Base-by-base conservation (phyloP, 768 basidiomycete genomes). In the Tulasnella sp. region DNA sequence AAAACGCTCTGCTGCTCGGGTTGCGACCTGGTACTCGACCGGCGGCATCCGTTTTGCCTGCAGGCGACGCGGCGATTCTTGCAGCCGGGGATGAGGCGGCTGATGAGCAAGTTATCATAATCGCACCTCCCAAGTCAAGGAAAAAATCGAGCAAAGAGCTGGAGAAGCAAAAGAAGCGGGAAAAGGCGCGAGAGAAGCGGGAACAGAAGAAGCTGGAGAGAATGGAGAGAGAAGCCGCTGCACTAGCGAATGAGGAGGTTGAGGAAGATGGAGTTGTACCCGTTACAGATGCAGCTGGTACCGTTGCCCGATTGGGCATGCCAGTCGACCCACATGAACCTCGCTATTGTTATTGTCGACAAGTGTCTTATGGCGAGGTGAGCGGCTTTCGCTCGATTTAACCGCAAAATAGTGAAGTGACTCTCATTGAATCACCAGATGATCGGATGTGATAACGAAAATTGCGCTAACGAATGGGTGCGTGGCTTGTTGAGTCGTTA, bases 1-100 rank as follows among this genome's bases (percentile, higher is more conserved):
- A 90, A 80, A 85, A 86, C 39, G 83, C 86, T 22, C 85, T 90
- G 67, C 85, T 86, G 14, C 83, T 88, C 25, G 89, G 88, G 25
- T 83, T 85, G 29, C 86, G 87, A 14, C 84, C 86, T 5, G 88
- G 88, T 14, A 88, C 88, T 0, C 88, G 83, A 40, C 75, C 77
- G 11, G 39, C 39, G 15, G 15, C 36, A 25, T 36, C 75, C 29
- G 37, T 69, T 29, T 14, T 76, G 37, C 64, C 75, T 15, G 64
- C 64, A 19, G 52, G 58, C 31, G 75, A 76, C 31, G 67, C 75
- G 25, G 58, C 75, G 31, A 74, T 74, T 8, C 52, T 74, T 36
- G 73, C 73, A 15, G 73, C 73, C 3, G 73, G 73, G 31, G 75
- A 76, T 25, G 68, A 76, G 29, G 75, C 75, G n/a, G 67, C n/a